These are phyloP conservation scores for Eimeria praecox DNA, from an alignment of 169 alveolate genomes.

Conservation along the genomic window DNA sequence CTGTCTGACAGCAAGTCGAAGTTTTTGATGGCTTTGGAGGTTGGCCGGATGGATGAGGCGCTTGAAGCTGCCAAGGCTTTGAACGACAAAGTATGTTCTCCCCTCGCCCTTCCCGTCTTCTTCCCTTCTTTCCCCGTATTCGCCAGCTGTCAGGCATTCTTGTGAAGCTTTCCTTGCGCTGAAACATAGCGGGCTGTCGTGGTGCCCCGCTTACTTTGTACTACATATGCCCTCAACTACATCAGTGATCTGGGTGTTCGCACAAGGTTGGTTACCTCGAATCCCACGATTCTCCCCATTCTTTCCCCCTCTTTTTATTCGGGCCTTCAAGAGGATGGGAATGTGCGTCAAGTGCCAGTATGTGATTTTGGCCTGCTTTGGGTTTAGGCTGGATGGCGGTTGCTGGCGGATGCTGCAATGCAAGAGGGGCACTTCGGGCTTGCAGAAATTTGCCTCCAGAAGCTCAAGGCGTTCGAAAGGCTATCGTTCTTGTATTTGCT, in stretches of 20 bases:
- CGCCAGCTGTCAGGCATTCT: background rate
- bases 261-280: background rate
- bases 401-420: slow-evolving; percentile 87
- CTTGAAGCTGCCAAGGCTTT: slow-evolving; percentile 88
- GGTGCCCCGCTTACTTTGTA: background rate
- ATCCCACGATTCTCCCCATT: background rate
- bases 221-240: background rate
- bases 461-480: slow-evolving; percentile 92
- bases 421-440: slow-evolving; percentile 93
- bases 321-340: background rate
- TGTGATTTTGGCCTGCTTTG: background rate
- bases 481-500: slow-evolving; percentile 92
- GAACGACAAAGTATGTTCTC: slow-evolving; percentile 85
- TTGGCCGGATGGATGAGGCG: slow-evolving; percentile 92
- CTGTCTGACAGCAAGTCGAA: slow-evolving; percentile 92
- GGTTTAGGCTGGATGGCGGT: slow-evolving; percentile 80
- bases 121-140: background rate
- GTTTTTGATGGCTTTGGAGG: slow-evolving; percentile 91
- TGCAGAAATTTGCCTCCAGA: slow-evolving; percentile 94
- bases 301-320: background rate
- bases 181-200: background rate
- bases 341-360: background rate
- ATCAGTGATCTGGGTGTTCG: background rate
- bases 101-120: background rate
- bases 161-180: background rate